phyloP scores from a whole-genome alignment of 495 filamentous ascomycete genomes.

The Antarctomyces pellizariae region DNA sequence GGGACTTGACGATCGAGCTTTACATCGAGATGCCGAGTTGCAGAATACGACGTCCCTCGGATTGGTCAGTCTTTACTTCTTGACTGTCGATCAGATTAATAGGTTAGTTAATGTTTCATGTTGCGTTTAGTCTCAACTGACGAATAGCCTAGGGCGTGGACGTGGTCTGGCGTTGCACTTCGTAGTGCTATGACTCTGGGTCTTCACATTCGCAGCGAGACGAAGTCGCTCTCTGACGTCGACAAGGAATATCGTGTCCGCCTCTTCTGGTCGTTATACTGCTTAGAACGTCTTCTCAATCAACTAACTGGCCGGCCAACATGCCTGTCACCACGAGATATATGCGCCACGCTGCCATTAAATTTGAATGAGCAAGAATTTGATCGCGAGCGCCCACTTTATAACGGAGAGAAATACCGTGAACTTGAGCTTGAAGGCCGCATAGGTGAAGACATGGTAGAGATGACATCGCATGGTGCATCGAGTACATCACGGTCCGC shows the following conservation, averaged over 20 bases:
- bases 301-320: slow-evolving; percentile 36
- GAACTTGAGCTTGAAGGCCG: too few species aligned
- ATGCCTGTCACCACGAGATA: slow-evolving; percentile 27
- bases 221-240: slow-evolving; percentile 19
- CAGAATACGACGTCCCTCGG: slow-evolving; percentile 34
- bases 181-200: slow-evolving; percentile 33
- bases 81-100: slow-evolving; percentile 33
- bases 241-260: slow-evolving; percentile 32
- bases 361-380: slow-evolving; percentile 31
- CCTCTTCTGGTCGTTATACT: slow-evolving; percentile 37
- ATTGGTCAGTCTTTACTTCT: slow-evolving; percentile 33
- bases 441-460: too few species aligned
- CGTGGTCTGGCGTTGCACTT: slow-evolving; percentile 30
- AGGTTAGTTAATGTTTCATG: slow-evolving; percentile 19
- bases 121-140: slow-evolving; percentile 2
- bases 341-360: slow-evolving; percentile 29
- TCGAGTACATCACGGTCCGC: too few species aligned
- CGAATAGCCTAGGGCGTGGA: slow-evolving; percentile 28
- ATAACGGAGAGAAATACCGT: slow-evolving; percentile 1
- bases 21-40: slow-evolving; percentile 30
- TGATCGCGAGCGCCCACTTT: slow-evolving; percentile 11
- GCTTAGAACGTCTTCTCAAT: slow-evolving; percentile 30
- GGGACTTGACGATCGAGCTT: slow-evolving; percentile 23
- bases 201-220: slow-evolving; percentile 32
- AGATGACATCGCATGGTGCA: too few species aligned